Evolutionary conservation across 805 yeast species (phyloP).

Genomic region (Kuraishia ogatae): DNA sequence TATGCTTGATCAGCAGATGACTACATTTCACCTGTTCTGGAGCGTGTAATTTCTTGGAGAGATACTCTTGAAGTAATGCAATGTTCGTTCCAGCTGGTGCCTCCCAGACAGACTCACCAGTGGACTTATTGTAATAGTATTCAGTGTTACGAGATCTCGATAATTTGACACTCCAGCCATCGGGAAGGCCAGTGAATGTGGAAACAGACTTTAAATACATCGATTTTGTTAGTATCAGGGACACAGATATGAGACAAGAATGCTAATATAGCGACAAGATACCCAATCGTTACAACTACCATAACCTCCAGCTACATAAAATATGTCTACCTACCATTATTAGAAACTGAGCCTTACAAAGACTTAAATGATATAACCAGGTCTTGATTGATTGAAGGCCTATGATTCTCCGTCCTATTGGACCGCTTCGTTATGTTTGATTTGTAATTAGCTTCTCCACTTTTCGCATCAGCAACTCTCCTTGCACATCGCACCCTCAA

Average conservation of each 20-base stretch:
- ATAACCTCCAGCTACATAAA: not conserved
- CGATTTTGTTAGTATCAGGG: not conserved
- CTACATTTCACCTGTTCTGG: constrained; percentile 71
- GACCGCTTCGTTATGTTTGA: not conserved
- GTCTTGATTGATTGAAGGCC: too few relatives aligned
- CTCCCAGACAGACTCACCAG: constrained; percentile 80
- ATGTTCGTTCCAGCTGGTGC: constrained; percentile 80
- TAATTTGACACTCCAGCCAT: constrained; percentile 72
- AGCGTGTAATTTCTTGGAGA: constrained; percentile 33
- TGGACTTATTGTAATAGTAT: constrained; percentile 65
- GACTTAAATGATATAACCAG: too few relatives aligned
- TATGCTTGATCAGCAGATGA: constrained; percentile 79
- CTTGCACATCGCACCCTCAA: not conserved
- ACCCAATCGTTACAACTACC: not conserved
- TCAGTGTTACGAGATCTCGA: constrained; percentile 80
- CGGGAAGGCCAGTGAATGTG: constrained; percentile 65
- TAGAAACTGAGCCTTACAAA: not conserved
- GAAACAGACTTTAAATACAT: not conserved
- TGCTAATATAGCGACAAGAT: not conserved
- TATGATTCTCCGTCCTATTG: not conserved
- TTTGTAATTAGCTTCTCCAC: not conserved
- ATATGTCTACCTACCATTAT: not conserved
- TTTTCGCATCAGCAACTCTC: not conserved
- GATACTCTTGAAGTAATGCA: constrained; percentile 46
- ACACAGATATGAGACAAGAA: not conserved